These are phyloP conservation scores for Gaeumannomyces tritici DNA, from an alignment of 2,329 filamentous ascomycete genomes.

Conservation along the genomic window DNA sequence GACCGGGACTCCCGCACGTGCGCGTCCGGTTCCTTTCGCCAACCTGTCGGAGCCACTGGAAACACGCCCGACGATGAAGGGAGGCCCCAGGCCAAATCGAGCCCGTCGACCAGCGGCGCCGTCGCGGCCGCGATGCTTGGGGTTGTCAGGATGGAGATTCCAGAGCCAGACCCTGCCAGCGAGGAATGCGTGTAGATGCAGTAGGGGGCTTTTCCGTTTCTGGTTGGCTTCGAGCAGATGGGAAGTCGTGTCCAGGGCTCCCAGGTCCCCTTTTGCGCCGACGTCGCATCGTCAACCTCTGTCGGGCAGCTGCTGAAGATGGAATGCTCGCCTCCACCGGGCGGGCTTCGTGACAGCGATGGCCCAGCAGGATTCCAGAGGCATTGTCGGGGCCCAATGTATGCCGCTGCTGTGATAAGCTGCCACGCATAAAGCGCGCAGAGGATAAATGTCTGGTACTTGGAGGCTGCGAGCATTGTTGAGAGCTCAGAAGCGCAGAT, in stretches of 20 bases:
- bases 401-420: not conserved
- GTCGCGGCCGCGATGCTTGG: constrained; percentile 13
- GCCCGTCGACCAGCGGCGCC: constrained; percentile 12
- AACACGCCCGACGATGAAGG: not conserved
- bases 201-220: constrained; percentile 5
- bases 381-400: not conserved
- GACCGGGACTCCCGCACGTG: not conserved
- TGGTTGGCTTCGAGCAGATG: not conserved
- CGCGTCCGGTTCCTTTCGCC: not conserved
- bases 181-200: constrained; percentile 14
- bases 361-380: not conserved
- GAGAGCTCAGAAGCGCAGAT: not conserved
- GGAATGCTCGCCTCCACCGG: not conserved
- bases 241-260: constrained; percentile 1
- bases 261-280: not conserved
- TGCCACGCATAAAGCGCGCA: not conserved
- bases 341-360: not conserved
- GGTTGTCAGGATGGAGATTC: constrained; percentile 15
- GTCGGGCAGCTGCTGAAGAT: constrained; percentile 2
- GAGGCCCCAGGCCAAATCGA: constrained; percentile 5
- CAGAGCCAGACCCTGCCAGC: constrained; percentile 12
- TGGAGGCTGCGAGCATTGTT: not conserved
- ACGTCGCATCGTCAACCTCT: not conserved
- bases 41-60: not conserved
- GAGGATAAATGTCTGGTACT: not conserved